Evolutionary conservation across 371 early-diverging fungal species (phyloP), one percentile per base, ranked within the genome.

Genomic region (Smittium culicis): DNA sequence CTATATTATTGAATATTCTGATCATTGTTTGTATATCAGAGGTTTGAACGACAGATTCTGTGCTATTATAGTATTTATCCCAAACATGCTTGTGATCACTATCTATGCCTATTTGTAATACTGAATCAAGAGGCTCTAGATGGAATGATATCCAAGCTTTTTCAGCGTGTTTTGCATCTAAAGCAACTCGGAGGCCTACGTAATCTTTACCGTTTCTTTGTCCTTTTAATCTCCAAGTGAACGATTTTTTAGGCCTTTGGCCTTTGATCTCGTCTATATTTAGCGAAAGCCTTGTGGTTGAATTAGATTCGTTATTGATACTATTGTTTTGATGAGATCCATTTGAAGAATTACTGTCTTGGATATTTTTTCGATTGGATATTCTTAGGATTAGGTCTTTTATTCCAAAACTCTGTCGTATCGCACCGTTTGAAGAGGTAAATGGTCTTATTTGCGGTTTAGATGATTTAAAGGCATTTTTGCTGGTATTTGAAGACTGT

Each of bases 161-260:
- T 61, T 61, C 55, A 3, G 66, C 66, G 25, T 61, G 34, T 30
- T 25, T 32, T 11, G 58, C 55, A 61, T 65, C 66, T 33, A 55
- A 3, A 35, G 55, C 66, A 16, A 55, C 66, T 24, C 33, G 2
- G 2, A 65, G 27, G 5, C 66, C 61, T 55, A 65, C 66, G 28
- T 61, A 57, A 65, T 57, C 55, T 20, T 20, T 65, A 8, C 25
- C 28, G 54, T 34, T 61, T 61, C 54, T 65, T 54, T 61, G 5
- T 33, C 61, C 66, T 28, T 65, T 61, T 14, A 32, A 35, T 61
- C 61, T 65, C 55, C 66, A 65, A 16, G 25, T 11, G 33, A 29
- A 28, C 5, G 29, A 31, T 29, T 33, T 29, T 64, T 64, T 64
- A 20, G 45, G 45, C 20, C 20, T 45, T 11, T 5, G 5, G 5